Base-by-base conservation (phyloP, 208 protist genomes). In the Acanthamoeba sp. region DNA sequence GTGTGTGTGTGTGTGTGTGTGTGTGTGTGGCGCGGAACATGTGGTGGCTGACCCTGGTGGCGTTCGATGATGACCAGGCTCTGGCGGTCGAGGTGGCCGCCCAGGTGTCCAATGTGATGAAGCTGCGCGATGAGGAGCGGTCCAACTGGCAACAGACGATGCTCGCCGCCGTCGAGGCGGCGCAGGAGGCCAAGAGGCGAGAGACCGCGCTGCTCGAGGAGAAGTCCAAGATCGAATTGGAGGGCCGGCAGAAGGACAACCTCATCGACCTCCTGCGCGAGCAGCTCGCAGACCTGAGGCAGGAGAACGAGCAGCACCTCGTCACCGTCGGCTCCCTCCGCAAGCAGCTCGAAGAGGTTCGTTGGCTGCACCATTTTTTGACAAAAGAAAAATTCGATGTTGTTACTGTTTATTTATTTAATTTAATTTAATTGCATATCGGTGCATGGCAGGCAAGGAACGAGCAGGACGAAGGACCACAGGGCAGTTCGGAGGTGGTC, bases 251-350 rank as follows among this genome's bases (percentile, higher is more conserved):
- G 29, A 76, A 76, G 66, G 66, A 76, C 66, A 76, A 76, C 34
- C 18, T 76, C 7, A 36, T 76, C 66, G 66, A 76, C 34, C 66
- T 76, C 32, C 66, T 76, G 66, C 66, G 66, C 34, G 66, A 76
- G 27, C 66, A 76, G 66, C 9, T 76, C 32, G n/a, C 12, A 2
- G 27, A 2, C 32, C 29, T 76, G 66, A 7, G 66, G 7, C 32
- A 32, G 27, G 66, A 76, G 66, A 76, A 32, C 34, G 66, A 76
- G 66, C 32, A 76, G 66, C 2, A 76, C 27, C 66, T 32, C 18
- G 18, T 76, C 66, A 76, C 66, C 66, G 27, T 76, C 66, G 66
- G 66, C 27, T 76, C 66, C 32, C 66, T 76, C 2, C 66, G 66
- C 34, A 76, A 76, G 66, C 66, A 76, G 34, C 66, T 76, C n/a